Conservation (phyloP, 441 rosid genomes). For the Populus trichocarpa region DNA sequence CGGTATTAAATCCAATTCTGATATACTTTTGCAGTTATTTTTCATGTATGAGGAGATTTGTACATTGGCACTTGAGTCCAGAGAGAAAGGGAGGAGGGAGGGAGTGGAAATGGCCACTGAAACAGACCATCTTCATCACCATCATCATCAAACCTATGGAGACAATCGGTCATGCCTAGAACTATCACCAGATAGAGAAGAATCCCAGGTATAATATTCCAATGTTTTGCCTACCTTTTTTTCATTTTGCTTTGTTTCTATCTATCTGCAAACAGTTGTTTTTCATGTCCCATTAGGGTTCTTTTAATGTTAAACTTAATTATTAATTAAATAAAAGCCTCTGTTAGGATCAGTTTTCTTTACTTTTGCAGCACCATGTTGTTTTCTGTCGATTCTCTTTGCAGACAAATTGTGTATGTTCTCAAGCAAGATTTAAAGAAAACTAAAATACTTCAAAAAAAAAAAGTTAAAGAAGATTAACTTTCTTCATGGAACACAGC, state of each 20-base stretch:
- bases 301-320: neutral
- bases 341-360: neutral
- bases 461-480: neutral
- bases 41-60: neutral
- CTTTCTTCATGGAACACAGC: neutral
- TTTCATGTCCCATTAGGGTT: no score
- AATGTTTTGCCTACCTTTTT: neutral
- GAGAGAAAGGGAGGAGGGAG: neutral
- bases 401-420: neutral
- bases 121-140: neutral
- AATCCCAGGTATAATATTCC: neutral
- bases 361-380: no score
- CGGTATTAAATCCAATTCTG: neutral
- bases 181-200: neutral
- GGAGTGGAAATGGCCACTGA: neutral
- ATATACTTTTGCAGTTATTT: neutral
- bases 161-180: neutral
- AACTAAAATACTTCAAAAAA: no score
- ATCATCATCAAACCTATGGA: neutral
- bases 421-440: neutral
- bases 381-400: neutral
- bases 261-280: neutral
- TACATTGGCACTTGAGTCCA: neutral
- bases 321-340: neutral
- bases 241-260: neutral